Percentiles rank a stretch among this genome's conserved stretches.
Conservation (phyloP, 1,139 yeast genomes). For the Yamadazyma dendronema region DNA sequence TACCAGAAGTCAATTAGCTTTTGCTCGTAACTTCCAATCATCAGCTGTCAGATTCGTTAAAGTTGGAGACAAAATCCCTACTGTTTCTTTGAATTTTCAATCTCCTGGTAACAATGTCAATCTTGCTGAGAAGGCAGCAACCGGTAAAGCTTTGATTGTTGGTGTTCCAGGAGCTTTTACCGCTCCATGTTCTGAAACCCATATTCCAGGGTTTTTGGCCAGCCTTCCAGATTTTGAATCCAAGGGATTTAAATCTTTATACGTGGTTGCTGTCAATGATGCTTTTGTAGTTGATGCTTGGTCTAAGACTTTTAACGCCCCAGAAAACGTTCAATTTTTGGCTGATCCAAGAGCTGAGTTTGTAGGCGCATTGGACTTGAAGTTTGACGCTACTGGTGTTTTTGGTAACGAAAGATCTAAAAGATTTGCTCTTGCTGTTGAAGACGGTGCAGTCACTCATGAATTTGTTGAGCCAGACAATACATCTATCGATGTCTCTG, state of each 20-base stretch:
- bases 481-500: constrained; percentile 59
- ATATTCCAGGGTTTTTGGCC: constrained; percentile 74
- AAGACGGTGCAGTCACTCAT: constrained; percentile 66
- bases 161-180: constrained; percentile 94
- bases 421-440: constrained; percentile 74
- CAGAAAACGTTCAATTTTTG: constrained; percentile 49
- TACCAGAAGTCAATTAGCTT: constrained; percentile 7
- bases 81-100: constrained; percentile 53
- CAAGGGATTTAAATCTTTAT: constrained; percentile 63
- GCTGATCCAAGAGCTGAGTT: constrained; percentile 80
- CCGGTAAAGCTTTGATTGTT: constrained; percentile 59
- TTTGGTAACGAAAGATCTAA: constrained; percentile 75
- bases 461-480: constrained; percentile 80
- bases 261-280: constrained; percentile 79
- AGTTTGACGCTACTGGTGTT: constrained; percentile 67
- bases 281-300: constrained; percentile 75
- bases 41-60: constrained; percentile 20
- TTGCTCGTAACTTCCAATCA: constrained; percentile 28
- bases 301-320: constrained; percentile 48
- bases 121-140: constrained; percentile 52
- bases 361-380: constrained; percentile 59
- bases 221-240: constrained; percentile 49
- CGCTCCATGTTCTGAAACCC: constrained; percentile 77
- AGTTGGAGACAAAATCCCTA: constrained; percentile 61
- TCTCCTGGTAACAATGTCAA: constrained; percentile 68